These are phyloP conservation scores for Yamadazyma atlantica DNA, from an alignment of 1,139 yeast genomes.

Conservation along the genomic window DNA sequence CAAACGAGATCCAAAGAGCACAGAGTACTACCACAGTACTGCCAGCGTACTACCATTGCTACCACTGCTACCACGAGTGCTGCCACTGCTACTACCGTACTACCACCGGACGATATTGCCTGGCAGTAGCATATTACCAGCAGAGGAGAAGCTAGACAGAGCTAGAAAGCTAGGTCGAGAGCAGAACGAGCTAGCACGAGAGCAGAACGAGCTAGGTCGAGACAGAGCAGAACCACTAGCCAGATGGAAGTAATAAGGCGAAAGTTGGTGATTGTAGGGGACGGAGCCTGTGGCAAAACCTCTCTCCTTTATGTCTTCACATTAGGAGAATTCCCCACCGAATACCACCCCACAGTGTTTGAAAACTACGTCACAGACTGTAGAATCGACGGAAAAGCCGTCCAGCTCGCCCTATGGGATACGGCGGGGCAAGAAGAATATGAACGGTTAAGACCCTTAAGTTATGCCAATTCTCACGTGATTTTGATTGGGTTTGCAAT, in stretches of 20 bases:
- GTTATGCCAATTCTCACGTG: constrained; percentile 75
- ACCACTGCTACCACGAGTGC: too few species aligned
- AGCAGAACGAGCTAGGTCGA: too few species aligned
- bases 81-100: too few species aligned
- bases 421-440: constrained; percentile 97
- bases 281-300: constrained; percentile 95
- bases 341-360: constrained; percentile 91
- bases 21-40: background rate
- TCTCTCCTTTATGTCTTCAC: constrained; percentile 90
- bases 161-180: too few species aligned
- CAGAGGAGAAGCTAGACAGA: too few species aligned
- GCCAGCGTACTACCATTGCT: too few species aligned
- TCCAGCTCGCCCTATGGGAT: constrained; percentile 90
- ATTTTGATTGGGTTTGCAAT: constrained; percentile 71
- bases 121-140: too few species aligned
- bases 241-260: constrained; percentile 52
- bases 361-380: constrained; percentile 94
- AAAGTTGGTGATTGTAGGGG: constrained; percentile 89
- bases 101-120: too few species aligned
- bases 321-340: constrained; percentile 80
- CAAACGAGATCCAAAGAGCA: too few species aligned
- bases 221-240: too few species aligned
- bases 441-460: constrained; percentile 77
- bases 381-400: constrained; percentile 88
- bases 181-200: too few species aligned